Base-by-base conservation (phyloP, 371 early-diverging fungal genomes). In the Nematocida sp. region DNA sequence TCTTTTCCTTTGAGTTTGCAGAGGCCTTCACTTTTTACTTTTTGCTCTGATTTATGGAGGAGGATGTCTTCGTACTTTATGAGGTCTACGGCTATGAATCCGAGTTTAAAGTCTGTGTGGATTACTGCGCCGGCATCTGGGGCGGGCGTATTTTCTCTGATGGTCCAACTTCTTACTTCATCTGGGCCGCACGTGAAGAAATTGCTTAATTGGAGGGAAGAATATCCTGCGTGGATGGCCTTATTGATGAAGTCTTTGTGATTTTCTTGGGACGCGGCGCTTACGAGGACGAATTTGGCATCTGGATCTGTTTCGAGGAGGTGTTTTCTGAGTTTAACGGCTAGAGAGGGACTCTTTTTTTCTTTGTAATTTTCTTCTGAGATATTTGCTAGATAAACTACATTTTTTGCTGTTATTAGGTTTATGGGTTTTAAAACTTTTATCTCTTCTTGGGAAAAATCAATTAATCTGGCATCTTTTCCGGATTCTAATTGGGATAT, bases 21-120 rank as follows among this genome's bases (percentile, higher is more conserved):
- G 84, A 93, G 93, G 39, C 99, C 99, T 18, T 86, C 88, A 30
- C 89, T 89, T 87, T 94, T 94, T 56, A 96, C 93, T 18, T 90
- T 90, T 64, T 68, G 68, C 80, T 95, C 97, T 30, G 83, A 80
- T 23, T 89, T 89, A 11, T 87, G 83, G 65, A 90, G 90, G 80
- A 89, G 86, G 63, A 95, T 82, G 78, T 92, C 93, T 2, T 87
- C 87, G 77, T 86, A 94, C 67, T 87, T 86, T 89, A 91, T 92
- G 23, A 94, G 89, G 87, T 98, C 99, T 35, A 93, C 96, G 88
- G 91, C 90, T 80, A 98, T 92, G 80, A 98, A 97, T 69, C 94
- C 80, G 63, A 85, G 86, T 80, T 92, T 93, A 82, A 97, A 95
- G 80, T 97, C 97, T 33, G 90, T 88, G 86, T 92, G 92, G 71